Conservation (phyloP, 73 alveolate genomes). For the Paramecium pentaurelia region DNA sequence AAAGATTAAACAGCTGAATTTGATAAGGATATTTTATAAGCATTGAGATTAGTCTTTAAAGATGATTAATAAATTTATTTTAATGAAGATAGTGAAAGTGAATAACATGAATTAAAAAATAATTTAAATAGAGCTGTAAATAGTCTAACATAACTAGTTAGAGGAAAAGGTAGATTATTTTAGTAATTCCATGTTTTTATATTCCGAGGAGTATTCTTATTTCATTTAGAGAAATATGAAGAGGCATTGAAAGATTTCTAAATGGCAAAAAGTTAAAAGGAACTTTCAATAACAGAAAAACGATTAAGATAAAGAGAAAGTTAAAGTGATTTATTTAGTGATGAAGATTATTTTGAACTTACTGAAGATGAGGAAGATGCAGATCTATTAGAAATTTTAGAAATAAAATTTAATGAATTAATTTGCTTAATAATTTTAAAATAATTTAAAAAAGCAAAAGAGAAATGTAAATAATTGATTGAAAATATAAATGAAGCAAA, state of each 20-base stretch:
- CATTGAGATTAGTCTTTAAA: conserved; percentile 21
- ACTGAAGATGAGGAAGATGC: conserved; percentile 62
- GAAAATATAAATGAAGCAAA: conserved; percentile 32
- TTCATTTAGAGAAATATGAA: conserved; percentile 63
- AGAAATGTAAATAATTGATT: conserved; percentile 4
- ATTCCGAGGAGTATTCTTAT: conserved; percentile 56
- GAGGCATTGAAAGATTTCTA: conserved; percentile 63
- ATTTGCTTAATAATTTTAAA: background rate
- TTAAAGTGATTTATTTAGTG: conserved; percentile 6
- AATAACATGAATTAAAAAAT: conserved; percentile 10
- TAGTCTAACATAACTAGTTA: background rate
- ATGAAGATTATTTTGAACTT: conserved; percentile 27
- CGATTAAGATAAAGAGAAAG: conserved; percentile 33
- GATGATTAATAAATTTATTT: conserved; percentile 33
- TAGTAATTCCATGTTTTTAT: conserved; percentile 48
- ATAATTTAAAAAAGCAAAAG: conserved; percentile 36
- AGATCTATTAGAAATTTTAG: conserved; percentile 47
- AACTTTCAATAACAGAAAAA: conserved; percentile 4
- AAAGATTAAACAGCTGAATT: background rate
- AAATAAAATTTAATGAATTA: conserved; percentile 42
- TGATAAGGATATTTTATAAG: conserved; percentile 41
- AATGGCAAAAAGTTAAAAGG: conserved; percentile 39
- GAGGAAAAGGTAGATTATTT: conserved; percentile 51
- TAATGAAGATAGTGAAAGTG: conserved; percentile 36
- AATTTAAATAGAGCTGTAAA: background rate